Evolutionary conservation across 2,329 filamentous ascomycete genomes (phyloP), one percentile per base, ranked within the genome.

Genomic region (Knufia petricola): DNA sequence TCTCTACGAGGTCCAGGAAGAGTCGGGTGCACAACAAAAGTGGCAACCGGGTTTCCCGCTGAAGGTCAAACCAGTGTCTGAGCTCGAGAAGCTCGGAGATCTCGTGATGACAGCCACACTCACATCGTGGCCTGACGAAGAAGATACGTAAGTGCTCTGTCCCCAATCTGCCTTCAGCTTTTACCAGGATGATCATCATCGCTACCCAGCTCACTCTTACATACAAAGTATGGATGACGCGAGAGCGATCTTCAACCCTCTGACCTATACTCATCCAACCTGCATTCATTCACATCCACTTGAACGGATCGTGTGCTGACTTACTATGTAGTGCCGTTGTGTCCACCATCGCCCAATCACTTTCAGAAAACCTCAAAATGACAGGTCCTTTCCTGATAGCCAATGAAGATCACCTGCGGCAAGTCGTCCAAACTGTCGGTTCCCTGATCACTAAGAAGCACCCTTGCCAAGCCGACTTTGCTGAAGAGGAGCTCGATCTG

Each of bases 181-280:
- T 53, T 65, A 64, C 69, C 62, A 82, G 87, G 88, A 95, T 95
- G 88, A 95, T 70, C 75, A 78, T 74, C 69, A 73, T 79, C 81
- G 89, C 89, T 90, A 90, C 90, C 88, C 89, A 95, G 89, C 89
- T 95, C 90, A 95, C 89, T 95, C 87, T 86, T 85, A 96, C 83
- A 82, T 86, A 78, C 72, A 77, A 71, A 71, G 65, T 80, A 85
- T 81, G 81, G 72, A 81, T 94, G 87, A 85, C 87, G 87, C 82
- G 82, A 92, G 94, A 70, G 74, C 87, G 84, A 77, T 79, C 70
- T 75, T 67, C 59, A 65, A 63, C 60, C 54, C 59, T 59, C 72
- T 76, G 71, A 75, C 58, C 31, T 47, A 55, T 19, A 26, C 38
- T 8, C 32, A 36, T n/a, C 6, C n/a, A 30, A 4, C 49, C 56